Evolutionary conservation across 129 eudicot genomes (phyloP).

Genomic region (Chrysanthemum makinoi): DNA sequence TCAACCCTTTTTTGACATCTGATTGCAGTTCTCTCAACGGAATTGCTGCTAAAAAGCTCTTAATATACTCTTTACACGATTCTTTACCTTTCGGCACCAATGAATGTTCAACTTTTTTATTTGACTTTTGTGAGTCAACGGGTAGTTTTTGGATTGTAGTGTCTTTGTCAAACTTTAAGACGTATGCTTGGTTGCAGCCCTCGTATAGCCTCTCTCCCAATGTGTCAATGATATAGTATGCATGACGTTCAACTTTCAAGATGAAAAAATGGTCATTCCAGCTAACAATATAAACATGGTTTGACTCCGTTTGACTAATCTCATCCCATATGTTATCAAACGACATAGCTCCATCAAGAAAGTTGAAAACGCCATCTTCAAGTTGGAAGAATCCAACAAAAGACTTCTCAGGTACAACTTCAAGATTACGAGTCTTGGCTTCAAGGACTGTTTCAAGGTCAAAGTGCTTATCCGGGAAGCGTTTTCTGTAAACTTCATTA

Average conservation of each 20-base stretch:
- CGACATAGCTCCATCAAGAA: conserved; percentile 57
- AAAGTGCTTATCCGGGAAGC: conserved; percentile 57
- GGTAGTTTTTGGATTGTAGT: conserved; percentile 33
- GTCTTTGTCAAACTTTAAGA: conserved; percentile 48
- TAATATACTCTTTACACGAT: conserved; percentile 79
- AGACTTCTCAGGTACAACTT: conserved; percentile 45
- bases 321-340: conserved; percentile 64
- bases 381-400: conserved; percentile 55
- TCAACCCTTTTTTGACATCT: conserved; percentile 48
- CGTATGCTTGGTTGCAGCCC: conserved; percentile 61
- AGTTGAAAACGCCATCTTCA: conserved; percentile 39
- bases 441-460: conserved; percentile 57
- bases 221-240: conserved; percentile 62
- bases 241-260: conserved; percentile 50
- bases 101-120: conserved; percentile 22
- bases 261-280: conserved; percentile 69
- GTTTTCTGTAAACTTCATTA: conserved; percentile 31
- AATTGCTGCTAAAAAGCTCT: conserved; percentile 75
- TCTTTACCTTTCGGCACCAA: conserved; percentile 60
- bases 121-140: conserved; percentile 13
- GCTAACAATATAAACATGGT: conserved; percentile 46
- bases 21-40: conserved; percentile 67
- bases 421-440: conserved; percentile 42
- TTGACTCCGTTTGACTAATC: conserved; percentile 22
- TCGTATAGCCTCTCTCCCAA: conserved; percentile 67